Evolutionary conservation across 2,329 filamentous ascomycete genomes (phyloP), one percentile per base, ranked within the genome.

Genomic region (Colletotrichum scovillei): DNA sequence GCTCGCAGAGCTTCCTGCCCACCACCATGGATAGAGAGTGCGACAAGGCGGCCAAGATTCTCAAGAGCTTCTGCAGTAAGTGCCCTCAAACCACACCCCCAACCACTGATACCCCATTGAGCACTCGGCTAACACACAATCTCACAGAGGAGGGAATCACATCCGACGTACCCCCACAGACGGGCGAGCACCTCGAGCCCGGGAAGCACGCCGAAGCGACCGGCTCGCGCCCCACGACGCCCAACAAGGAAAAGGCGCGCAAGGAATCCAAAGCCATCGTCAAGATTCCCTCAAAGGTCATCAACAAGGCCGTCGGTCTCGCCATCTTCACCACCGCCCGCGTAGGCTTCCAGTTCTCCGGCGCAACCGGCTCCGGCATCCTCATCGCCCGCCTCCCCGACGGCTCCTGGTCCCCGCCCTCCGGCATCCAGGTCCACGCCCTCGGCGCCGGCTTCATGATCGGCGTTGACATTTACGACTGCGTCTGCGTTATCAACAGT

Each of bases 401-500:
- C 78, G 92, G 92, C 16, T 86, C 85, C 9, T 97, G 94, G 94
- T 94, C 92, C 53, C 92, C 94, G 1, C 95, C 95, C 0, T 94
- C 92, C 0, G 95, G 93, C 38, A 95, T 97, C 79, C 89, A 95
- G 82, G 88, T 97, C 30, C 93, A 96, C 79, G 94, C 94, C 0
- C 89, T 94, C 1, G 94, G 93, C 4, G 89, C 95, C 1, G 95
- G 95, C 0, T 94, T 97, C 79, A 88, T 96, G 73, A 90, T 94
- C 1, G 95, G 95, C 14, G 89, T 96, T 14, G 95, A 97, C 81
- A 95, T 97, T 32, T 97, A 97, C 84, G 95, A 97, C 81, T 97
- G 94, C 77, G 94, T 97, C 3, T 91, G 95, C 28, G 93, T 97
- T 46, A 95, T 97, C 81, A 97, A 97, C 83, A 93, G 90, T 4